phyloP scores from a whole-genome alignment of 352 stramenopile genomes.

The Pythium plurisporium region DNA sequence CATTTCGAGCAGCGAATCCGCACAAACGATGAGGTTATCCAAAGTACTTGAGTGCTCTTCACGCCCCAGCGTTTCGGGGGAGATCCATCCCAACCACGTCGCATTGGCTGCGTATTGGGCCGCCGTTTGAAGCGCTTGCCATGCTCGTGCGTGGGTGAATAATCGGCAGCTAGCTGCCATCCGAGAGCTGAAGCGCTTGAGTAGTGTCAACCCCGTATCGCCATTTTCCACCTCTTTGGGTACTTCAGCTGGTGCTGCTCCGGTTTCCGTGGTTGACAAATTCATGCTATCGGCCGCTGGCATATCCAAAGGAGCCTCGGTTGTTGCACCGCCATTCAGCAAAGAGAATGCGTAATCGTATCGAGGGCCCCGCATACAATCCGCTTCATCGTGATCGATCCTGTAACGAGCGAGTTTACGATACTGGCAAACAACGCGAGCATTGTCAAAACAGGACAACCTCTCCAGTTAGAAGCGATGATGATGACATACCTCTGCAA shows the following conservation, averaged over 20 bases:
- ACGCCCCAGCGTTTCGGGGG: constrained; percentile 30
- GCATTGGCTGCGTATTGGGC: constrained; percentile 54
- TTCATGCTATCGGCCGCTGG: background rate
- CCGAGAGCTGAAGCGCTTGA: constrained; percentile 37
- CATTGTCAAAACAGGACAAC: background rate
- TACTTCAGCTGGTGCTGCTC: background rate
- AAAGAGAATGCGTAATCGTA: constrained; percentile 7
- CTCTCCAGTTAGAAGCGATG: background rate
- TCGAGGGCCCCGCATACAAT: constrained; percentile 5
- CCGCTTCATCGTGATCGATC: background rate
- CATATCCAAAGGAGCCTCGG: background rate
- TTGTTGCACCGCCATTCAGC: background rate
- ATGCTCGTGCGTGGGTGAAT: constrained; percentile 40
- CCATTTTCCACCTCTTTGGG: background rate
- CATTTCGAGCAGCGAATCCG: constrained; percentile 53
- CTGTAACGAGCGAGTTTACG: background rate
- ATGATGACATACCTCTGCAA: background rate
- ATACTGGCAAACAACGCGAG: background rate
- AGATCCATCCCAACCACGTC: constrained; percentile 48
- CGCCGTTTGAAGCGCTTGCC: constrained; percentile 51
- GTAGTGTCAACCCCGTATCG: background rate
- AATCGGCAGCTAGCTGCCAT: constrained; percentile 38
- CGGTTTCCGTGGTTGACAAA: background rate
- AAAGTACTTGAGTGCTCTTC: background rate
- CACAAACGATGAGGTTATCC: constrained; percentile 28